Evolutionary conservation across 306 rosid species (phyloP), one percentile per base, ranked within the genome.

Genomic region (Mucuna pruriens): DNA sequence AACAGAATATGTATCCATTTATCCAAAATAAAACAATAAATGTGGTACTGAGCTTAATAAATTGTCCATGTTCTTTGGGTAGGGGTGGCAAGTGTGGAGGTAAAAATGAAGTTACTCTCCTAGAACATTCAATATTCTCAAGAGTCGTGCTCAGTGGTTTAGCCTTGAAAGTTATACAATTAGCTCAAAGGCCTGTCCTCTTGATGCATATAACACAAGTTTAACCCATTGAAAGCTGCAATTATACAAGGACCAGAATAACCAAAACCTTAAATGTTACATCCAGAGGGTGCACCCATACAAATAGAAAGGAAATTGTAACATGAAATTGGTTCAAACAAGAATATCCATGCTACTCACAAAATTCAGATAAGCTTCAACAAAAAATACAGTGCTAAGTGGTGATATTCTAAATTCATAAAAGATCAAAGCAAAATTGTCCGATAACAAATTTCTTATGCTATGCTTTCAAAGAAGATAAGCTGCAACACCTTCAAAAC

Each of bases 381-480:
- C 7, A 57, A 55, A 29, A 77, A 40, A 39, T n/a, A 60, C 46
- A 38, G 55, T 64, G 22, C 39, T 7, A 62, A 22, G 5, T 16
- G 38, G 16, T 6, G 25, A 42, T 15, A 23, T 45, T 76, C 23
- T 64, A 52, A 76, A 62, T 71, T 63, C 48, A 63, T 60, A 61
- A 52, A 66, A 9, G 17, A 66, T 20, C 25, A 52, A 54, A 65
- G 38, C 10, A 49, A 74, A 63, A 38, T 22, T 34, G 33, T 42
- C 63, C 48, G 20, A 40, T 33, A 63, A 74, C 38, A 22, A 64
- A 33, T 39, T 63, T 71, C 62, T 63, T 39, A 34, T 15, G 63
- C 31, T 34, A 45, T 34, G 63, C 64, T 66, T 49, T 48, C 77
- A 75, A 83, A 71, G 9, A 45, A 84, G 54, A 9, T 45, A 65